Evolutionary conservation across 73 alveolate species (phyloP).

Genomic region (Paramecium sexaurelia): DNA sequence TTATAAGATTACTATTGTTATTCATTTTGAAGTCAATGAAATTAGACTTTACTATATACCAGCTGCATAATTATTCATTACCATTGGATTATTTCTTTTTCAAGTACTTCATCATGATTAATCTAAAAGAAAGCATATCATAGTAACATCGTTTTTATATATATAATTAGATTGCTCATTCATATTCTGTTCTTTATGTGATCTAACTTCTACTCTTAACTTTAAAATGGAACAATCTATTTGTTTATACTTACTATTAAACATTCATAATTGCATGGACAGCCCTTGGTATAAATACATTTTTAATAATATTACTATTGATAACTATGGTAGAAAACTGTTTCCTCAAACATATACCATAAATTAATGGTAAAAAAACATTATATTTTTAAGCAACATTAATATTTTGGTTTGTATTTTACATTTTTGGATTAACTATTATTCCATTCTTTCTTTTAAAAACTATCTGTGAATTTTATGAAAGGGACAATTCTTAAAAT

Average conservation of each 20-base stretch:
- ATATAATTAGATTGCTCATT: background rate
- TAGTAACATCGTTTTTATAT: background rate
- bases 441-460: slow-evolving; percentile 18
- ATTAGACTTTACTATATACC: background rate
- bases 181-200: slow-evolving; percentile 4
- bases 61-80: background rate
- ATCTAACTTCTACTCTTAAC: background rate
- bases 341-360: background rate
- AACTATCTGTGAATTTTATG: slow-evolving; percentile 32
- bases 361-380: background rate
- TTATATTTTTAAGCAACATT: background rate
- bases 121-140: background rate
- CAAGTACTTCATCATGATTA: background rate
- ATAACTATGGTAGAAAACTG: background rate
- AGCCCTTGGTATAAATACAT: background rate
- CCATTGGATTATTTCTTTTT: background rate
- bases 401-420: slow-evolving; percentile 9
- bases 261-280: slow-evolving; percentile 32
- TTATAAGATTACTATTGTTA: slow-evolving; percentile 3
- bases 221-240: slow-evolving; percentile 5
- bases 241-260: background rate
- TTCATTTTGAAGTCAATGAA: slow-evolving; percentile 13
- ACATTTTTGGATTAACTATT: slow-evolving; percentile 5
- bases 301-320: background rate
- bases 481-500: background rate